Base-by-base conservation (phyloP, 257 asterid genomes). In the Solanum sejunctum region DNA sequence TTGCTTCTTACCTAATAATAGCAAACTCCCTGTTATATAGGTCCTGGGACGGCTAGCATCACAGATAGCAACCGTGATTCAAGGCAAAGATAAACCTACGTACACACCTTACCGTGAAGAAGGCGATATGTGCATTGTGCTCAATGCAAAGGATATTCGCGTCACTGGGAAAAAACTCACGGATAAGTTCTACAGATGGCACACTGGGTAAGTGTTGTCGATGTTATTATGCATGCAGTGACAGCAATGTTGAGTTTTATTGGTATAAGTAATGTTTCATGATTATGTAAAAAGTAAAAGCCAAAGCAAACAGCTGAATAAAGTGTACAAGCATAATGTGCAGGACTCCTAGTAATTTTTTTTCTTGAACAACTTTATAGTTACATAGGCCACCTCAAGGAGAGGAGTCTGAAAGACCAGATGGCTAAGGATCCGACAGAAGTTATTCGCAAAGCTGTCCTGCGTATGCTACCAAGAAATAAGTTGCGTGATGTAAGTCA, bases 351-450 rank as follows among this genome's bases (percentile, higher is more conserved):
- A 15, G 45, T 78, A 52, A 83, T 28, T 26, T 2, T 39, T 83
- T 63, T 83, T 47, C 70, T 70, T 83, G 49, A 52, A 52, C 71
- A 73, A n/a, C 60, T 41, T 28, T 36, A 81, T 80, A 96, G 98
- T 88, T 96, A 96, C 80, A 61, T 96, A 54, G 99, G 99, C 87
- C 93, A 96, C 90, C 95, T 96, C 23, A 96, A 96, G 93, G 97
- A 96, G 86, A 93, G 98, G 93, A 96, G 91, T 87, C 91, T 96
- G 90, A 96, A 95, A 88, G 99, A 96, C 88, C 99, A 95, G 94
- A 92, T 96, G 98, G 97, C 93, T 28, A 95, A 90, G 91, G 99
- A 96, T 89, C 99, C 99, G 45, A 93, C 99, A 13, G 99, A 95
- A 91, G 99, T 96, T 75, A 96, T 96, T 56, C 98, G 98, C 57